Evolutionary conservation across 208 protist genomes (phyloP).

Genomic region (Trichomonas vaginalis): DNA sequence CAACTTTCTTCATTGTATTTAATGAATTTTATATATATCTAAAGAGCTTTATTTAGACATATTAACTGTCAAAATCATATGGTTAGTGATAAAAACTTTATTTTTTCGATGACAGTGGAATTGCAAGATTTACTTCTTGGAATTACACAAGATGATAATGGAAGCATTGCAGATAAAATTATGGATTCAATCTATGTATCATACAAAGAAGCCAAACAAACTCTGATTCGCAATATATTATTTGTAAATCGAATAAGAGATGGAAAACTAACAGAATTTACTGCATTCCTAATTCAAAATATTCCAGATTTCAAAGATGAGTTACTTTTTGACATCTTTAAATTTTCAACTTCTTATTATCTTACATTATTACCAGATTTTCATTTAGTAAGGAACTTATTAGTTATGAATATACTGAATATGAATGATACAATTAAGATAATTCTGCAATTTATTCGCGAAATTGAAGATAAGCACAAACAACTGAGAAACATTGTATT

Average conservation of each 20-base stretch:
- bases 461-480: background rate
- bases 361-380: background rate
- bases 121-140: background rate
- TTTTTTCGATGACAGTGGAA: background rate
- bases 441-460: background rate
- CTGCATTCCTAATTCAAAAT: background rate
- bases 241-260: background rate
- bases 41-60: no score
- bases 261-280: background rate
- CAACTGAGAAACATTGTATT: background rate
- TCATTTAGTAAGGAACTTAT: background rate
- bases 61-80: no score
- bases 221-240: background rate
- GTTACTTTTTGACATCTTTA: no score
- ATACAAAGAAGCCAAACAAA: background rate
- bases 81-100: no score
- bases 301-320: background rate
- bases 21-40: no score
- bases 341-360: background rate
- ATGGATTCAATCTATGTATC: background rate
- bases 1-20: no score
- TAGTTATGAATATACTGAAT: background rate
- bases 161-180: background rate
- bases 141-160: background rate
- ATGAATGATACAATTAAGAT: background rate